These are phyloP conservation scores for Ophidiomyces ophidiicola DNA, from an alignment of 2,329 filamentous ascomycete species.

Conservation along the genomic window DNA sequence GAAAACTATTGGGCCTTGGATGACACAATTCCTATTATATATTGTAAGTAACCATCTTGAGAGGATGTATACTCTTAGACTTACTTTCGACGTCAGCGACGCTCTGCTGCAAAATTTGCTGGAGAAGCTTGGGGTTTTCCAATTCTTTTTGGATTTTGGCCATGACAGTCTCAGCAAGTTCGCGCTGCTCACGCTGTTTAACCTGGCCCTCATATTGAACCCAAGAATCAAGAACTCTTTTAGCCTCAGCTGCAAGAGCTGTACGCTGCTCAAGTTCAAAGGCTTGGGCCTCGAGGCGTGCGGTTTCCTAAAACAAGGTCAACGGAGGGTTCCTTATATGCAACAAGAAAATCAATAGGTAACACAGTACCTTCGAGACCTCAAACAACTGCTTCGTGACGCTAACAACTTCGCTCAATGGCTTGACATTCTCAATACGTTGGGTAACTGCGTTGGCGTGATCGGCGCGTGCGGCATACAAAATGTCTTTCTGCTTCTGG, in stretches of 20 bases:
- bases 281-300: conserved; percentile 85
- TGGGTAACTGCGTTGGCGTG: conserved; percentile 92
- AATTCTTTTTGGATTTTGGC: conserved; percentile 98
- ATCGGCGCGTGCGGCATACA: conserved; percentile 86
- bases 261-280: conserved; percentile 97
- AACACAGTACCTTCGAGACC: conserved; percentile 72
- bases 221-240: conserved; percentile 93
- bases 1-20: conserved; percentile 16
- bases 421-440: conserved; percentile 86
- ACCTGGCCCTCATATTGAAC: conserved; percentile 97
- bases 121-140: conserved; percentile 90
- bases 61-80: conserved; percentile 21
- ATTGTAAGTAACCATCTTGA: conserved; percentile 14
- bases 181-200: conserved; percentile 95
- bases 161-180: conserved; percentile 85
- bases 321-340: neutral
- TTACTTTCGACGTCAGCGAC: conserved; percentile 91
- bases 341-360: neutral
- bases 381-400: conserved; percentile 95
- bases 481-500: conserved; percentile 84
- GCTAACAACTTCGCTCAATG: conserved; percentile 87
- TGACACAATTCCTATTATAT: conserved; percentile 14
- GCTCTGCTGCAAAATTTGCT: conserved; percentile 97
- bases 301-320: conserved; percentile 62
- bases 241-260: conserved; percentile 81